Conservation (phyloP, 164 flowering plant species). For the Magnolia officinalis region DNA sequence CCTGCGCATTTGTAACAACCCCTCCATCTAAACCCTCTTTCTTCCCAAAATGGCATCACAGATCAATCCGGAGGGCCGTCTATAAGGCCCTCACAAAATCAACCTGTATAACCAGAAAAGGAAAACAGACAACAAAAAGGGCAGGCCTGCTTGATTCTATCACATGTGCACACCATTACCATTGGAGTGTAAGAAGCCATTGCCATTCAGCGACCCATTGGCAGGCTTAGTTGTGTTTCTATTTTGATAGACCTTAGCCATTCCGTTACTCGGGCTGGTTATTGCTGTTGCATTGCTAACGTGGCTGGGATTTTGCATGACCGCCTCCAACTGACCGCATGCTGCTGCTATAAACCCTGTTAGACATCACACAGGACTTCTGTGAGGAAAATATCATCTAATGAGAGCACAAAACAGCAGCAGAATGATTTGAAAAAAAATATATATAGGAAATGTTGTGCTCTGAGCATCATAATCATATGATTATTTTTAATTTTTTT, state of each 20-base stretch:
- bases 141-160: neutral
- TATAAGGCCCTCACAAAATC: neutral
- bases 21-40: neutral
- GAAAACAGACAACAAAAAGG: neutral
- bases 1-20: neutral
- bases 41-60: neutral
- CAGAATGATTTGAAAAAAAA: too few species aligned
- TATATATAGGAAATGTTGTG: too few species aligned
- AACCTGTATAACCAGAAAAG: neutral
- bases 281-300: constrained; percentile 1
- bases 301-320: constrained; percentile 26
- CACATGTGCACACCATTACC: constrained; percentile 11
- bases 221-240: constrained; percentile 18
- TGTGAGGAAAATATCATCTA: neutral
- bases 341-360: constrained; percentile 82
- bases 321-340: constrained; percentile 45
- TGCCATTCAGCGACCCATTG: constrained; percentile 2
- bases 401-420: too few species aligned
- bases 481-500: too few species aligned
- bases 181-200: constrained; percentile 5
- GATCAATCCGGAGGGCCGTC: neutral
- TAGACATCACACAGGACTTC: neutral
- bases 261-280: constrained; percentile 35
- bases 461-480: too few species aligned
- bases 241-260: constrained; percentile 30